Evolutionary conservation across 306 rosid species (phyloP), one percentile per base, ranked within the genome.

Genomic region (Prunus kanzakura): DNA sequence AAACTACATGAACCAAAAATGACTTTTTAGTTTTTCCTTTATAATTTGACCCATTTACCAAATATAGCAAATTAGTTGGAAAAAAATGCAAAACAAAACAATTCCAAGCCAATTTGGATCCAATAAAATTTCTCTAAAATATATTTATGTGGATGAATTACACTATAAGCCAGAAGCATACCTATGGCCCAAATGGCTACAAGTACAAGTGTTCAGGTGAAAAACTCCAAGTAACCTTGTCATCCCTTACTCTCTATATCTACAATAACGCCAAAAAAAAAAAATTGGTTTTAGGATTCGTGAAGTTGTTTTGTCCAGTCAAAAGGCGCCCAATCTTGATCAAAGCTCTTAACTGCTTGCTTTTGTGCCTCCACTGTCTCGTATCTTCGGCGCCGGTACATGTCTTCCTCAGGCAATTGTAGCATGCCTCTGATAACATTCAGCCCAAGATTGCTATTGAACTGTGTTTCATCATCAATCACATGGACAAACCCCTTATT

Each of bases 391-490:
- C 92, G 89, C 27, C 96, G 86, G 29, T 94, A 78, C 97, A 94
- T 92, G 86, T 94, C 96, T 73, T 94, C 95, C 74, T 83, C 97
- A 0, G 97, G 86, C 69, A 86, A 67, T 10, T 89, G 74, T 2
- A 90, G 88, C 91, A 94, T 94, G 60, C 97, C 97, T 76, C 98
- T 89, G 45, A 90, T 67, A 4, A 94, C 93, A 85, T 92, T 94
- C 74, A 94, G 85, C 38, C 97, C 95, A 6, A 94, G 78, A 79
- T 58, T 88, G 76, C 84, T 77, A 20, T 88, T 87, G n/a, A 94
- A 92, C 72, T 88, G 85, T 41, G 69, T 84, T 64, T 94, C 98
- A 51, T 94, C 96, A 29, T 94, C 97, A 13, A 94, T 92, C 9
- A 90, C 97, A 74, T 91, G 98, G 18, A 94, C 91, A 82, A 94